phyloP scores from a whole-genome alignment of 352 stramenopile species.

The Globisporangium parvum region DNA sequence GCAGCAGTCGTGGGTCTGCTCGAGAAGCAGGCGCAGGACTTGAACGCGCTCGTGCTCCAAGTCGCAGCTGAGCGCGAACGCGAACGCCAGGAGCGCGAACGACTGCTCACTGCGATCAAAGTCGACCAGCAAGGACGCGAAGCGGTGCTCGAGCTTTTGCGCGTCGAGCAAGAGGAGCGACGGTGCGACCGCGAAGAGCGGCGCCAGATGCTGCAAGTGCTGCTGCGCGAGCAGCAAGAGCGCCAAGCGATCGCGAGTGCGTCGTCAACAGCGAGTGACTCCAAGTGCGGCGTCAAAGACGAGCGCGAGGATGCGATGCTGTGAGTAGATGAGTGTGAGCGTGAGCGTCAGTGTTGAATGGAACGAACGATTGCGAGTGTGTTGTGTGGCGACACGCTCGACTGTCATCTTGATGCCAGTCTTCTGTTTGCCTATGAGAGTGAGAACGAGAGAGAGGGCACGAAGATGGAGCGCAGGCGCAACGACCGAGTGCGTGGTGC shows the following conservation, averaged over 20 bases:
- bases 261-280: too few relatives aligned
- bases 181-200: constrained; percentile 7
- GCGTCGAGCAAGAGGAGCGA: constrained; percentile 8
- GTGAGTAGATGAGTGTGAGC: too few relatives aligned
- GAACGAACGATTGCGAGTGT: too few relatives aligned
- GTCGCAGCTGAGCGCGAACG: constrained; percentile 4
- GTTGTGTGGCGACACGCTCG: too few relatives aligned
- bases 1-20: not conserved
- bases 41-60: constrained; percentile 3
- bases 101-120: constrained; percentile 4
- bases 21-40: constrained; percentile 1
- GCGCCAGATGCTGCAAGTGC: constrained; percentile 9
- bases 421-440: too few relatives aligned
- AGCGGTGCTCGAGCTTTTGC: constrained; percentile 7
- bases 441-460: too few relatives aligned
- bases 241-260: not conserved
- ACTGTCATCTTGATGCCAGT: too few relatives aligned
- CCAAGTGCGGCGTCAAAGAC: not conserved
- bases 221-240: constrained; percentile 10
- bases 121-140: constrained; percentile 10
- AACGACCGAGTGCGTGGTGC: too few relatives aligned
- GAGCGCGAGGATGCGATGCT: not conserved
- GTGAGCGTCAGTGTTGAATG: too few relatives aligned
- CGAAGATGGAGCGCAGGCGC: too few relatives aligned
- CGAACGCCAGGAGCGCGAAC: constrained; percentile 1